Base-by-base conservation (phyloP, 2,329 filamentous ascomycete genomes). In the Colletotrichum sp. region DNA sequence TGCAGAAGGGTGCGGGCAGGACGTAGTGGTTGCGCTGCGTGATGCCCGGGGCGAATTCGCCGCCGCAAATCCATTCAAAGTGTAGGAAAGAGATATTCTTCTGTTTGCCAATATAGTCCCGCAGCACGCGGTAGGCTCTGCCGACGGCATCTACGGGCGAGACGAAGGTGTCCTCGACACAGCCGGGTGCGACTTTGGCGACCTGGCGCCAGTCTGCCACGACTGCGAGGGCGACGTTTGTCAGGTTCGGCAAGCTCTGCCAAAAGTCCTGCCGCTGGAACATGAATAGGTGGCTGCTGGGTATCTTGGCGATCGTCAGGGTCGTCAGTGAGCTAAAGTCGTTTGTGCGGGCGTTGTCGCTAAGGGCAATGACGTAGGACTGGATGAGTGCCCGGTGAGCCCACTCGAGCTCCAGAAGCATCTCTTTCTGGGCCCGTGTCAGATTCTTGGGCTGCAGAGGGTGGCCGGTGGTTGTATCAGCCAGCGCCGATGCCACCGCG, bases 331-430 rank as follows among this genome's bases (percentile, higher is more conserved):
- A 83, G 9, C 80, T 75, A 77, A 94, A 93, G 3, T 85, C 88
- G 7, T 80, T 78, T 6, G 85, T 84, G 12, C 71, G 65, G 18
- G 83, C 81, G 75, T 93, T 93, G 79, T 94, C 91, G 28, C 92
- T 89, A 58, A 94, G 82, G 2, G 91, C 89, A 64, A 94, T 89
- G 77, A 92, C 89, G 78, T 93, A 94, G 1, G 93, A 93, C 65
- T 92, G 90, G 62, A 94, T 86, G 80, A 94, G 93, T 21, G 92
- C 93, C 69, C 90, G 87, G 77, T 94, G 92, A 8, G 92, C 92
- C 91, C 93, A 94, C 68, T 92, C 90, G 5, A 92, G 90, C 81
- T 94, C 93, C 48, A 93, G 84, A 3, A 95, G 83, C 90, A 93
- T 92, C 81, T 94, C 92, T 68, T 89, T 91, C 81, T 95, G 93